Evolutionary conservation across 208 protist species (phyloP).

Genomic region (Blastocrithidia nonstop): DNA sequence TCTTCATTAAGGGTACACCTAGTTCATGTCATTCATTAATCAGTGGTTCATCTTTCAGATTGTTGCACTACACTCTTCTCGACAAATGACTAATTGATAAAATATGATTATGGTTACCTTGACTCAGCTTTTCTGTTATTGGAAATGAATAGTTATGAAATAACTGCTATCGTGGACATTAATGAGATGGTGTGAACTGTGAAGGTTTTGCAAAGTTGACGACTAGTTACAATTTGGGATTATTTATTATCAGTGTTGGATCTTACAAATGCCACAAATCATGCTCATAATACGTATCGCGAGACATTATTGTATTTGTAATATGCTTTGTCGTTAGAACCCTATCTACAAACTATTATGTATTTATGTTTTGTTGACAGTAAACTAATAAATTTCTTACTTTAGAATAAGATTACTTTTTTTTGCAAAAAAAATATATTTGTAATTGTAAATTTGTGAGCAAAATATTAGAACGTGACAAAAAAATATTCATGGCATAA

Average conservation of each 20-base stretch:
- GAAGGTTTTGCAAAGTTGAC: slow-evolving; percentile 55
- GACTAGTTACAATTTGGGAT: slow-evolving; percentile 47
- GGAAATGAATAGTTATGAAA: slow-evolving; percentile 8
- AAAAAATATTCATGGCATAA: too few relatives aligned
- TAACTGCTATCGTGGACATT: slow-evolving; percentile 31
- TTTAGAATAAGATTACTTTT: too few relatives aligned
- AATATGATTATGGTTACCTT: neutral
- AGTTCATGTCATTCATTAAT: slow-evolving; percentile 22
- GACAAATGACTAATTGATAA: neutral
- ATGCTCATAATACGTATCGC: slow-evolving; percentile 47
- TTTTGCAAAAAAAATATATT: too few relatives aligned
- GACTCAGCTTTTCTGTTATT: neutral
- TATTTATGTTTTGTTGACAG: too few relatives aligned
- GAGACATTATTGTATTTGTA: slow-evolving; percentile 16
- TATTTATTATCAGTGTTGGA: slow-evolving; percentile 25
- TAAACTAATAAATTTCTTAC: too few relatives aligned
- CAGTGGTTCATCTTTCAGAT: slow-evolving; percentile 15
- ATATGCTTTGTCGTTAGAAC: too few relatives aligned
- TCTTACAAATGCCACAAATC: slow-evolving; percentile 55
- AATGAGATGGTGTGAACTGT: slow-evolving; percentile 28
- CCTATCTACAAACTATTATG: too few relatives aligned
- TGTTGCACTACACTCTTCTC: neutral
- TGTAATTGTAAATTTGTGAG: too few relatives aligned
- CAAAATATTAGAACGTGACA: too few relatives aligned
- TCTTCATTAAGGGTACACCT: slow-evolving; percentile 8